Evolutionary conservation across 179 eudicot species (phyloP).

Genomic region (Spergularia azorica): DNA sequence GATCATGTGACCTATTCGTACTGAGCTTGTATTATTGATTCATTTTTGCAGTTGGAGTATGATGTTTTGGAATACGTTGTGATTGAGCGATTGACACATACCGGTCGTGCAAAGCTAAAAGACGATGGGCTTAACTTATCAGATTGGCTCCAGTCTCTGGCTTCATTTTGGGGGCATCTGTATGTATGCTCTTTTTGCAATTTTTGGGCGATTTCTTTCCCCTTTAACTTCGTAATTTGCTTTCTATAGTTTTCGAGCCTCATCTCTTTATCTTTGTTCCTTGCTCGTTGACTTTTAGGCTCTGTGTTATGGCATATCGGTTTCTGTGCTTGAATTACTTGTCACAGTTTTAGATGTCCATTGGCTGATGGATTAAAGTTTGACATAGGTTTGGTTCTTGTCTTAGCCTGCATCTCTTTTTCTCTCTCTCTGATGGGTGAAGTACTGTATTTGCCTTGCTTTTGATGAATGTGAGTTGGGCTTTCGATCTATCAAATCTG

Average conservation of each 20-base stretch:
- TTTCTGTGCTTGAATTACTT: conserved; percentile 8
- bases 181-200: conserved; percentile 41
- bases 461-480: not conserved
- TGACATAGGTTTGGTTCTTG: not conserved
- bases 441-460: not conserved
- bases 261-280: conserved; percentile 13
- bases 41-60: conserved; percentile 73
- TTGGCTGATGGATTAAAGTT: not conserved
- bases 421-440: conserved; percentile 14
- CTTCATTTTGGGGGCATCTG: conserved; percentile 99
- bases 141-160: conserved; percentile 98
- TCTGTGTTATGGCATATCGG: not conserved
- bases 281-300: conserved; percentile 8
- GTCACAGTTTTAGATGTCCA: conserved; percentile 1
- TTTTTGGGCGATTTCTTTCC: conserved; percentile 7
- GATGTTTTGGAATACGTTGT: conserved; percentile 97
- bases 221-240: not conserved
- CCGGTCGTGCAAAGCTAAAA: conserved; percentile 92
- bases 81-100: conserved; percentile 87
- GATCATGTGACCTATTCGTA: not conserved
- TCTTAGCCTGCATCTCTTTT: conserved; percentile 7
- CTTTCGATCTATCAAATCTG: conserved; percentile 5
- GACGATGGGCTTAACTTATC: conserved; percentile 98
- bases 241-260: not conserved
- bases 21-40: conserved; percentile 20